A percentile compares a stretch with the other conserved stretches of the same genome.
Evolutionary conservation across 148 eudicot genomes (phyloP).

Genomic region (Drosera capensis): DNA sequence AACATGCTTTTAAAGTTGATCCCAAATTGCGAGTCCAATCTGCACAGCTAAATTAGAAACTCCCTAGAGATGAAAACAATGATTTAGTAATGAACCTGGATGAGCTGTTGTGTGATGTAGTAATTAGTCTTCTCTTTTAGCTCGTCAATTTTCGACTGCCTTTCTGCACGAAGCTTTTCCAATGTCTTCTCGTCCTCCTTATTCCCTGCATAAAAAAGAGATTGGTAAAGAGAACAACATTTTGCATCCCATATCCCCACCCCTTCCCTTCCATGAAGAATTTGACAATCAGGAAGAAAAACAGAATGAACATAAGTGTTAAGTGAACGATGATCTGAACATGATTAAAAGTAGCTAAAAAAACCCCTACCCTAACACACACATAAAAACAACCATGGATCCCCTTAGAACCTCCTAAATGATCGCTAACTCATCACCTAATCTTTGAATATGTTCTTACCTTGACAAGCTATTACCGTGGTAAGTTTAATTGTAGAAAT

Average conservation of each 20-base stretch:
- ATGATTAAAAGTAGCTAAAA: no score
- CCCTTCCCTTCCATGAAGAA: neutral
- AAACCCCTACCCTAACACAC: no score
- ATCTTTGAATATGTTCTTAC: no score
- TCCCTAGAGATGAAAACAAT: neutral
- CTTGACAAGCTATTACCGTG: neutral
- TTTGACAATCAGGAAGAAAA: no score
- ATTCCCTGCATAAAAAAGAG: constrained; percentile 25
- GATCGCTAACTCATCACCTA: no score
- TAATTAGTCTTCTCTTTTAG: constrained; percentile 89
- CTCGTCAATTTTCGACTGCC: constrained; percentile 83
- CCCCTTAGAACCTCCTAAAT: no score
- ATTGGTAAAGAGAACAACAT: neutral
- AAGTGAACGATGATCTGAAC: no score
- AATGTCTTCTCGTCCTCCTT: constrained; percentile 65
- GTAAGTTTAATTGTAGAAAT: neutral
- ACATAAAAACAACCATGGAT: no score
- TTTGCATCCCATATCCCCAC: neutral
- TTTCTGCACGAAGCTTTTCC: constrained; percentile 74
- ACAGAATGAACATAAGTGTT: no score
- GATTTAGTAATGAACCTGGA: constrained; percentile 43
- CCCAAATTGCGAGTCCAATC: neutral
- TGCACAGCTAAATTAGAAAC: neutral
- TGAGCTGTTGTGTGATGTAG: constrained; percentile 84
- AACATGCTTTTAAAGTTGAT: no score